A percentile compares a stretch with the other conserved stretches of the same genome.
These are phyloP conservation scores for Saxophila tyrrhenica DNA, from an alignment of 495 filamentous ascomycete species.

Conservation along the genomic window DNA sequence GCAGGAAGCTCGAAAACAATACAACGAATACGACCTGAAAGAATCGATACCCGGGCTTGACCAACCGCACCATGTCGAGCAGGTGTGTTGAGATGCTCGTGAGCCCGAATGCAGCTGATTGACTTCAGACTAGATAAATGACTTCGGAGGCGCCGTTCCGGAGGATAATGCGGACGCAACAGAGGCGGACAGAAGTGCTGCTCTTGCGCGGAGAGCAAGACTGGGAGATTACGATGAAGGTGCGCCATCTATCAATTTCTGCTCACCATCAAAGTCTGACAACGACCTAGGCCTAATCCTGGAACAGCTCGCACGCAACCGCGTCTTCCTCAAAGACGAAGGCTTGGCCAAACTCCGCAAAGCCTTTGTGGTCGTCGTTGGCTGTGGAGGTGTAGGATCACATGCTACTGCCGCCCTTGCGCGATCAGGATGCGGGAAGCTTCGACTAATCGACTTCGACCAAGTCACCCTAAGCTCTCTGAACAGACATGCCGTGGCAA, in stretches of 20 bases:
- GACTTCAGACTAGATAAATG: constrained; percentile 47
- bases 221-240: constrained; percentile 87
- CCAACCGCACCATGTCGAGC: constrained; percentile 26
- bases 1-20: constrained; percentile 26
- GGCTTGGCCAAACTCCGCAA: constrained; percentile 69
- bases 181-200: constrained; percentile 66
- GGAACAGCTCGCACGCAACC: constrained; percentile 91
- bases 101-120: too few relatives aligned
- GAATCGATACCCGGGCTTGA: constrained; percentile 30
- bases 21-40: constrained; percentile 29
- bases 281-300: constrained; percentile 63
- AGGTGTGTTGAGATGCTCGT: constrained; percentile 1
- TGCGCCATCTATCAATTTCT: constrained; percentile 20
- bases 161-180: constrained; percentile 40
- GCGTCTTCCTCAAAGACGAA: constrained; percentile 75
- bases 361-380: constrained; percentile 79
- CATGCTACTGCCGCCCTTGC: constrained; percentile 79
- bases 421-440: constrained; percentile 72
- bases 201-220: constrained; percentile 68
- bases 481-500: constrained; percentile 90
- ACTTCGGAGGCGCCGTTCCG: constrained; percentile 56
- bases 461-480: constrained; percentile 89
- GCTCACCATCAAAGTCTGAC: not conserved
- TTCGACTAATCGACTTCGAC: constrained; percentile 94
- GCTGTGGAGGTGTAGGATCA: constrained; percentile 89